Percentiles rank a stretch among this genome's conserved stretches.
Conservation (phyloP, 208 protist genomes). For the Wallacemonas sp. region DNA sequence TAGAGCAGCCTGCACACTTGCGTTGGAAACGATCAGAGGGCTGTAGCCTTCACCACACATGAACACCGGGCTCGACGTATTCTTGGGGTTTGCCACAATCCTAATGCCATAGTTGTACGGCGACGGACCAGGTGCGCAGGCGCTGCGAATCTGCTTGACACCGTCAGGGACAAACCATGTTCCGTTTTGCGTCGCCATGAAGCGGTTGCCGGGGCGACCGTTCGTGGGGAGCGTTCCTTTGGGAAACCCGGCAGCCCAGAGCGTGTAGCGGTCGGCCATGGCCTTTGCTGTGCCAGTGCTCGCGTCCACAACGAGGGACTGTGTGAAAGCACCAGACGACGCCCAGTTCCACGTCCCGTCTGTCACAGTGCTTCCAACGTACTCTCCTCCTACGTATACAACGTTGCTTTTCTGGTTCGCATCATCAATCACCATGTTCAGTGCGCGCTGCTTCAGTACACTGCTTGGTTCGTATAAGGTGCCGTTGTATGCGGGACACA, state of each 20-base stretch:
- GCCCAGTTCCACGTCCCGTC: not conserved
- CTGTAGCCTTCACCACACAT: constrained; percentile 5
- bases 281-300: not conserved
- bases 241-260: not conserved
- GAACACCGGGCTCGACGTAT: not conserved
- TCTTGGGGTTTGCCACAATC: not conserved
- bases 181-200: not conserved
- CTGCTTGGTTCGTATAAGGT: constrained; percentile 3
- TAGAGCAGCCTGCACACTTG: not conserved
- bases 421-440: not conserved
- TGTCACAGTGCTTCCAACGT: not conserved
- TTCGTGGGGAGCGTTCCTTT: not conserved
- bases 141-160: not conserved
- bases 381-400: not conserved
- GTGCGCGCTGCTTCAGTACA: not conserved
- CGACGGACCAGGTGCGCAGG: not conserved
- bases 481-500: constrained; percentile 5
- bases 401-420: not conserved
- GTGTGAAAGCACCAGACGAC: not conserved
- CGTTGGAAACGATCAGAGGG: constrained; percentile 1
- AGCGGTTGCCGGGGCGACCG: not conserved
- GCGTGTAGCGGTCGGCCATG: not conserved
- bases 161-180: not conserved
- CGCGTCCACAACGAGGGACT: not conserved
- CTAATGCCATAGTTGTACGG: constrained; percentile 3